Conservation (phyloP, 257 asterid species). For the Petunia secreta region DNA sequence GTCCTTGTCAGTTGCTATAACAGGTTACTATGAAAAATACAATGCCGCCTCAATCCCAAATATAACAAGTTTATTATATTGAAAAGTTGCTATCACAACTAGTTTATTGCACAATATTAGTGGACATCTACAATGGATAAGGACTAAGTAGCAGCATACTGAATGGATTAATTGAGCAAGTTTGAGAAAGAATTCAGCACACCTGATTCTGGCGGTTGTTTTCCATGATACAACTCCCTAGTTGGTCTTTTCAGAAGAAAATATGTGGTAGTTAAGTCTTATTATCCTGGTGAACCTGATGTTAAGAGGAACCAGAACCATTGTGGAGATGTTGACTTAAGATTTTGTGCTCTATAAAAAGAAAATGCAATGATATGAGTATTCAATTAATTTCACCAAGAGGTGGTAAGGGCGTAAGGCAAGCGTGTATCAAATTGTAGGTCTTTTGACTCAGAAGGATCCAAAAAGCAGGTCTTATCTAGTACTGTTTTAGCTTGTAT, state of each 20-base stretch:
- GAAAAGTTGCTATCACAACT: not conserved
- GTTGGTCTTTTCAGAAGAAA: not conserved
- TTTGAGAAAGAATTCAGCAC: not conserved
- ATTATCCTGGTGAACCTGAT: not conserved
- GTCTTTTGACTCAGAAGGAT: not conserved
- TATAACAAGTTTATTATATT: no score
- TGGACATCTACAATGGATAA: not conserved
- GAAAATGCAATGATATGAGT: not conserved
- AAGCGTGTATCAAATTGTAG: not conserved
- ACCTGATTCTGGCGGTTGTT: slow-evolving; percentile 7
- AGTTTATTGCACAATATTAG: not conserved
- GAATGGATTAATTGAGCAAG: not conserved
- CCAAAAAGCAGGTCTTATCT: not conserved
- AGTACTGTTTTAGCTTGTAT: not conserved
- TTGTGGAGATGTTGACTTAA: not conserved
- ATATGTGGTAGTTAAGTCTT: not conserved
- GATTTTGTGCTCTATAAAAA: not conserved
- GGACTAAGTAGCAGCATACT: not conserved
- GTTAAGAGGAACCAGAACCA: not conserved
- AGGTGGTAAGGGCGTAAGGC: not conserved
- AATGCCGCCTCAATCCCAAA: no score
- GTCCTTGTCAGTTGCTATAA: not conserved
- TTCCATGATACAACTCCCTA: not conserved
- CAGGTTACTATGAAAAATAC: no score
- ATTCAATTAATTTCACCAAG: not conserved